Evolutionary conservation across 306 rosid species (phyloP), one percentile per base, ranked within the genome.

Genomic region (Cucumis hystrix): DNA sequence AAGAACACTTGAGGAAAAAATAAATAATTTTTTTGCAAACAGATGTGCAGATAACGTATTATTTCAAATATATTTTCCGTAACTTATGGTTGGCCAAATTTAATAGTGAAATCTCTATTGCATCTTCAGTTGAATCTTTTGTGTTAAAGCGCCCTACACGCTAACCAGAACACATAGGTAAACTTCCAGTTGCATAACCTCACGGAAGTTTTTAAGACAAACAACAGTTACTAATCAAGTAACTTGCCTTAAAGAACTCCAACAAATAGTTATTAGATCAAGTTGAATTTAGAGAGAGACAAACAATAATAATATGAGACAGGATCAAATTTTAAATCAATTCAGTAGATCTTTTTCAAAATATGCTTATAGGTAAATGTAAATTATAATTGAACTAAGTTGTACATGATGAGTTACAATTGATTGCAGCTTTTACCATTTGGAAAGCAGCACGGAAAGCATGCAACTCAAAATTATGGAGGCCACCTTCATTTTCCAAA

Each of bases 371-470:
- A 71, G 41, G 21, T 21, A 71, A 71, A 25, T 11, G 55, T 7
- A 47, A 47, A 25, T 47, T 71, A 49, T 4, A 71, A 49, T 71
- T 45, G 35, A 71, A 71, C 35, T 54, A 52, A 28, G 21, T 55
- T 74, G 18, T 33, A 33, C 7, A 74, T 16, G 64, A 54, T 17
- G 10, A 54, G 12, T 17, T 6, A 45, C 49, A 69, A 12, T 23
- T 49, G 16, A 12, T 52, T 56, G 21, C 12, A 74, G 65, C 79
- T 52, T 49, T 52, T 94, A 91, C 97, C 97, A 90, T 88, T 80
- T 92, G 98, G 86, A 95, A 95, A 79, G 93, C 97, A 76, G 97
- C 95, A 39, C 95, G 97, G 81, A 90, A 85, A 81, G 87, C 86
- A 88, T 95, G 98, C 86, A 95, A 82, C 89, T 92, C 93, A 62